These are phyloP conservation scores for Leishmania mexicana DNA, from an alignment of 208 protist genomes.

Conservation along the genomic window DNA sequence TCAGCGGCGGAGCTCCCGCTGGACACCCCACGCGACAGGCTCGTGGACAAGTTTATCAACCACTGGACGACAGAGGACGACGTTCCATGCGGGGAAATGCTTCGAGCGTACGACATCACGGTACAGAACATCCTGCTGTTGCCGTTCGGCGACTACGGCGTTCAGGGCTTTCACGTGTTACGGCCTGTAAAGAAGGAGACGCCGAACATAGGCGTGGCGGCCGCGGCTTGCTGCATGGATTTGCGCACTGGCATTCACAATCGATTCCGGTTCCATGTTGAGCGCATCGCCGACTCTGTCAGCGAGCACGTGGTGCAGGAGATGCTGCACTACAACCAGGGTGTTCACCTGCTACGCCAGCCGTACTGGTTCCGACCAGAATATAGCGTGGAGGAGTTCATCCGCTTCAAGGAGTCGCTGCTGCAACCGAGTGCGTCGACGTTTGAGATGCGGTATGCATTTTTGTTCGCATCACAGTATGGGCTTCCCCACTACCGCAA, in stretches of 20 bases:
- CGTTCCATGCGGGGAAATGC: conserved; percentile 44
- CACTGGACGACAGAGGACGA: conserved; percentile 82
- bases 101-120: conserved; percentile 62
- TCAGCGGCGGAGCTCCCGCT: conserved; percentile 85
- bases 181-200: conserved; percentile 67
- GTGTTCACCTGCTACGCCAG: conserved; percentile 84
- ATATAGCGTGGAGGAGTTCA: conserved; percentile 92
- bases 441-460: conserved; percentile 88
- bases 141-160: conserved; percentile 84
- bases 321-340: conserved; percentile 83
- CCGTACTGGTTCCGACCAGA: conserved; percentile 87
- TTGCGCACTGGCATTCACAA: conserved; percentile 90
- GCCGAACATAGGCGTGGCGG: conserved; percentile 84
- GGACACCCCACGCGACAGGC: conserved; percentile 50
- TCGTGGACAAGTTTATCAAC: conserved; percentile 65
- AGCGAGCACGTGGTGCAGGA: conserved; percentile 87
- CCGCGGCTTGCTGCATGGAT: conserved; percentile 86
- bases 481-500: conserved; percentile 74
- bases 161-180: conserved; percentile 82
- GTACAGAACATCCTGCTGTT: conserved; percentile 74
- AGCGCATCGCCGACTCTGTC: conserved; percentile 86
- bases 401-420: conserved; percentile 89
- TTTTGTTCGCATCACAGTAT: conserved; percentile 65
- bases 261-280: conserved; percentile 90
- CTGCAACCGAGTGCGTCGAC: conserved; percentile 83